Evolutionary conservation across 1,284 basidiomycete genomes (phyloP), one percentile per base, ranked within the genome.

Genomic region (Microbotryum scabiosae): DNA sequence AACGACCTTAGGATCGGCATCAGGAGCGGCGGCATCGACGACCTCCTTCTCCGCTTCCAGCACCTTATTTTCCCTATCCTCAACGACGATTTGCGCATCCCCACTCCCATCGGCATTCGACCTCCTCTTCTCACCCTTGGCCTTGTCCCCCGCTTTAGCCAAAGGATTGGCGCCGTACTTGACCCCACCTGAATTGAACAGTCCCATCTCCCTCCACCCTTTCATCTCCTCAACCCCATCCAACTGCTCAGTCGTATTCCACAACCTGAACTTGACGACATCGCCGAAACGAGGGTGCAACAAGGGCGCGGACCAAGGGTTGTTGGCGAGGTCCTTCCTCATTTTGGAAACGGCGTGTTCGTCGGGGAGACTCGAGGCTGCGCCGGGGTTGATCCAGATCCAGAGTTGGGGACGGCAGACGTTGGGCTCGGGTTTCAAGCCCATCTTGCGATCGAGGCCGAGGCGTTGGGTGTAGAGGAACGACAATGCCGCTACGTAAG

Each of bases 181-280:
- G 59, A 82, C 80, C 52, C 87, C 87, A 8, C 84, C 86, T 1
- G 86, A 87, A 71, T 87, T 87, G 78, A 90, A 88, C 59, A 79
- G 74, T 2, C 86, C 76, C 67, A 82, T 80, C 16, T 74, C 72
- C 46, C 88, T 79, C 89, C 89, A 91, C 70, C 88, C 85, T 55
- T 85, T 79, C 50, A 90, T 75, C 73, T 91, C 89, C 5, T 83
- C 82, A 2, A 90, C 79, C 45, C 85, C 84, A 67, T 91, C 89
- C 46, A 91, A 78, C 69, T 90, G 88, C 69, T 90, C 88, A 4
- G 88, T 90, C 44, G 89, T 90, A 73, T 91, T 90, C 88, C 88
- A 91, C 71, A 90, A 80, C 72, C 85, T 87, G 78, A 91, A 91
- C 71, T 86, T 82, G 73, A 91, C 84, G 21, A 87, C 81, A 63